phyloP scores from a whole-genome alignment of 2,329 filamentous ascomycete species.

The Fusarium incarnatum region DNA sequence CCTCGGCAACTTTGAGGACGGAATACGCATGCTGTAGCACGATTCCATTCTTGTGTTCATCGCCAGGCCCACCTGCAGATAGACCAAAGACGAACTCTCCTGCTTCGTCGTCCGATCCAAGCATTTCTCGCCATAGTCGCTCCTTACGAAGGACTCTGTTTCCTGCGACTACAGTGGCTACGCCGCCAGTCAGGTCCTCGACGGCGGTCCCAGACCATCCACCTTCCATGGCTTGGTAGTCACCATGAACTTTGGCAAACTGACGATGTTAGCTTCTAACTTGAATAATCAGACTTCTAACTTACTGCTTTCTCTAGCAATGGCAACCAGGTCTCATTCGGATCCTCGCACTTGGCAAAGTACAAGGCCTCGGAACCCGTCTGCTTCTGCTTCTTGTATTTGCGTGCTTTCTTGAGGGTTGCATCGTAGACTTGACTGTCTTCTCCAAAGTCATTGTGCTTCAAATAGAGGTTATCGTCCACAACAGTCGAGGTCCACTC shows the following conservation, averaged over 20 bases:
- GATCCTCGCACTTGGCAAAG: conserved; percentile 75
- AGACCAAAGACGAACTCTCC: conserved; percentile 72
- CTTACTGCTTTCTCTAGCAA: conserved; percentile 74
- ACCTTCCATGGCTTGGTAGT: conserved; percentile 75
- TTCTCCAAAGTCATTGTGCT: conserved; percentile 56
- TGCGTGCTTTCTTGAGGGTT: conserved; percentile 65
- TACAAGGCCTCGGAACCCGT: conserved; percentile 76
- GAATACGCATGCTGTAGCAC: conserved; percentile 63
- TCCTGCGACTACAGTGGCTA: conserved; percentile 66
- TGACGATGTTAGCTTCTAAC: conserved; percentile 20
- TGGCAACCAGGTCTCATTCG: conserved; percentile 80
- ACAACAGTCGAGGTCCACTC: conserved; percentile 79
- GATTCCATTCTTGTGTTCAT: conserved; percentile 54
- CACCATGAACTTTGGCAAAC: conserved; percentile 81
- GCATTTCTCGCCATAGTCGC: conserved; percentile 76
- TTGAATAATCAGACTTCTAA: background rate
- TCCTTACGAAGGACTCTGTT: conserved; percentile 74
- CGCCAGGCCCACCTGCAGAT: conserved; percentile 48
- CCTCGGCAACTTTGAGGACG: conserved; percentile 60
- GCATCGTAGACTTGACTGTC: conserved; percentile 52
- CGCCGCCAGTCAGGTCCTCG: conserved; percentile 66
- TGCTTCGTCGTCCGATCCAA: conserved; percentile 73
- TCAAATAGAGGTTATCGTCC: conserved; percentile 70
- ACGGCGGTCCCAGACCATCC: conserved; percentile 69
- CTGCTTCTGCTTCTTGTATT: conserved; percentile 72